These are phyloP conservation scores for Alternaria metachromatica DNA, from an alignment of 2,329 filamentous ascomycete genomes.

Conservation along the genomic window DNA sequence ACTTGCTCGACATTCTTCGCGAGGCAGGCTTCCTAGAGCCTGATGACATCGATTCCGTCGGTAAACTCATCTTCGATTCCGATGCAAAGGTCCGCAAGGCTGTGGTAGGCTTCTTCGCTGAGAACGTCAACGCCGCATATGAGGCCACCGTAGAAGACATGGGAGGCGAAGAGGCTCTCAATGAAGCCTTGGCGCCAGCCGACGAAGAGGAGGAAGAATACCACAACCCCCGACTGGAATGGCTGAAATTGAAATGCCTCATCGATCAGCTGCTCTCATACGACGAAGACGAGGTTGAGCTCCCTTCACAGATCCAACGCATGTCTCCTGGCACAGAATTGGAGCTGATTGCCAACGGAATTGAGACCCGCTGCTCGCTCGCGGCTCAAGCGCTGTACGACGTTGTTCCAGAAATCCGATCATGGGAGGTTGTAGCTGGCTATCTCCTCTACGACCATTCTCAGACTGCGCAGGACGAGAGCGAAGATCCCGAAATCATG, in stretches of 20 bases:
- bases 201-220: constrained; percentile 78
- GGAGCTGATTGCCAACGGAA: constrained; percentile 64
- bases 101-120: constrained; percentile 87
- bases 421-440: constrained; percentile 88
- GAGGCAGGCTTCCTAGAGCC: constrained; percentile 88
- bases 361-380: constrained; percentile 83
- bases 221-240: constrained; percentile 77
- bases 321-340: constrained; percentile 51
- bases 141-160: constrained; percentile 82
- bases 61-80: constrained; percentile 85
- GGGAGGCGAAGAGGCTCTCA: constrained; percentile 76
- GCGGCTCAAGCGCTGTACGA: constrained; percentile 87
- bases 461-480: constrained; percentile 57
- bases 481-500: constrained; percentile 65
- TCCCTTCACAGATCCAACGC: constrained; percentile 57
- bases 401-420: constrained; percentile 77
- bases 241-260: constrained; percentile 91
- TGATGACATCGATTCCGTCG: constrained; percentile 86
- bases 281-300: constrained; percentile 70
- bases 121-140: constrained; percentile 82
- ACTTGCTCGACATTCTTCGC: constrained; percentile 81
- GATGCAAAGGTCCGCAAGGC: constrained; percentile 86
- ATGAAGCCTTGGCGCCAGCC: constrained; percentile 74
- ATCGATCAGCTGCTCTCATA: constrained; percentile 84
- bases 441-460: constrained; percentile 95